Evolutionary conservation across 495 filamentous ascomycete genomes (phyloP).

Genomic region (Annulohypoxylon stygium): DNA sequence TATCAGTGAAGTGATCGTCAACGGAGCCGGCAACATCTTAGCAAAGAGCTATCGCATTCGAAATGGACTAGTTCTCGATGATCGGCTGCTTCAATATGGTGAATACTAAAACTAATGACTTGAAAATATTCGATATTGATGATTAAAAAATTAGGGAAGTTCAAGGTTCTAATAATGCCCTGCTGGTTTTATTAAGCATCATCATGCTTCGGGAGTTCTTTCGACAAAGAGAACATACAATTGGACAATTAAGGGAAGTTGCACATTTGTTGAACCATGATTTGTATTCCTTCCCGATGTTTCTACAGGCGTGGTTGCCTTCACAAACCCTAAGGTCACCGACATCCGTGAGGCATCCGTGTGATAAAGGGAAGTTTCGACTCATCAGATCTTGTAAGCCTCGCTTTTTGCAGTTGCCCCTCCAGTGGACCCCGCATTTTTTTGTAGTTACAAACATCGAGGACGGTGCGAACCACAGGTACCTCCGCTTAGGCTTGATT

Average conservation of each 20-base stretch:
- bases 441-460: slow-evolving; percentile 5
- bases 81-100: neutral
- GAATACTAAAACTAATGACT: neutral
- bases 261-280: neutral
- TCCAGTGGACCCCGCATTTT: slow-evolving; percentile 41
- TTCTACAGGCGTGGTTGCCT: neutral
- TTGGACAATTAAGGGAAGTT: neutral
- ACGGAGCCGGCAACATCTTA: neutral
- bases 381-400: slow-evolving; percentile 7
- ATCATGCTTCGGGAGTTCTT: neutral
- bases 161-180: neutral
- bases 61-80: neutral
- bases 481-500: neutral
- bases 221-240: neutral
- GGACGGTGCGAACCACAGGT: neutral
- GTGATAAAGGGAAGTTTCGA: neutral
- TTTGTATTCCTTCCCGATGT: neutral
- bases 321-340: neutral
- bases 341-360: neutral
- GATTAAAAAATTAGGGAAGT: neutral
- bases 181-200: too few species aligned
- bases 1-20: neutral
- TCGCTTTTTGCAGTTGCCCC: slow-evolving; percentile 22
- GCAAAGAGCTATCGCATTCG: neutral
- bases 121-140: neutral